Percentiles rank a stretch among this genome's conserved stretches.
Conservation (phyloP, 2,329 filamentous ascomycete species). For the Fonsecaea nubica region DNA sequence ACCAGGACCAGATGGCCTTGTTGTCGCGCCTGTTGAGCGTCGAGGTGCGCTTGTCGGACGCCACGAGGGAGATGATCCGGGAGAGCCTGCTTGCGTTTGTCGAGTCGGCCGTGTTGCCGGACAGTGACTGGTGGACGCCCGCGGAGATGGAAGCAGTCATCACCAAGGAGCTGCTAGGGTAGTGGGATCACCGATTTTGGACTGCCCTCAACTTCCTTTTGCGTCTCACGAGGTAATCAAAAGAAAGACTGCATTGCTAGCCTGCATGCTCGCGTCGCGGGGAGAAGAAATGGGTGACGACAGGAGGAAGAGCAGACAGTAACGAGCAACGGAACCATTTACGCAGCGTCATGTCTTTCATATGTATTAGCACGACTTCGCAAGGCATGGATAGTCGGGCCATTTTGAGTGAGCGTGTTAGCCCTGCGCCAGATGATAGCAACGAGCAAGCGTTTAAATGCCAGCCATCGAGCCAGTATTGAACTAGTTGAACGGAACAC, state of each 20-base stretch:
- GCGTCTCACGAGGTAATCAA: background rate
- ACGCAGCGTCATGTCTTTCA: no score
- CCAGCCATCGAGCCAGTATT: no score
- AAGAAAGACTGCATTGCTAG: background rate
- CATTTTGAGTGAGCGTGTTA: no score
- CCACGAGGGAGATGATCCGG: background rate
- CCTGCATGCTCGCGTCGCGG: no score
- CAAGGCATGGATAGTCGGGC: no score
- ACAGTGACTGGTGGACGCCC: background rate
- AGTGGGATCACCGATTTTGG: background rate
- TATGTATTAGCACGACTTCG: no score
- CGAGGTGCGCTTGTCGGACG: constrained; percentile 5
- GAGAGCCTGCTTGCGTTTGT: constrained; percentile 5
- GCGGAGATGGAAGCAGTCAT: background rate
- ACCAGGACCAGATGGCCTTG: constrained; percentile 2
- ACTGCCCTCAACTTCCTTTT: background rate
- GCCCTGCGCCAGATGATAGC: no score
- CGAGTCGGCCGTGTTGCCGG: background rate
- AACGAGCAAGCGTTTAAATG: no score
- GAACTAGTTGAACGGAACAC: no score
- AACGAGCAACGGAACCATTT: no score
- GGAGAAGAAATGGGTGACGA: no score
- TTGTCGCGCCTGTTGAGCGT: constrained; percentile 9
- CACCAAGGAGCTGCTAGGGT: background rate
- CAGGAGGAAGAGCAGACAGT: no score